Percentiles rank a stretch among this genome's conserved stretches.
Evolutionary conservation across 1,284 basidiomycete species (phyloP).

Genomic region (Cutaneotrichosporon sp.): DNA sequence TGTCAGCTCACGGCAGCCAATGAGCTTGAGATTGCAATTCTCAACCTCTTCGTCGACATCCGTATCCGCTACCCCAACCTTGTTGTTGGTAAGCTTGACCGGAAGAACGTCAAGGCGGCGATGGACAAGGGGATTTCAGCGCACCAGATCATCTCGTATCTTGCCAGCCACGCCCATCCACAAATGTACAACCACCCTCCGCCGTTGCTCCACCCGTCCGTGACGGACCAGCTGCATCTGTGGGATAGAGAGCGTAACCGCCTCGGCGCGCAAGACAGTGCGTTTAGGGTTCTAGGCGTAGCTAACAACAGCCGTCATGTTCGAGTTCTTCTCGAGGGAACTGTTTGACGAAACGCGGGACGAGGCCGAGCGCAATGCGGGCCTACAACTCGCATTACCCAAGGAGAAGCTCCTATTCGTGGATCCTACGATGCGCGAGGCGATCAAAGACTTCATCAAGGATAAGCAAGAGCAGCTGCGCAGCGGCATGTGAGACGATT

Average conservation of each 20-base stretch:
- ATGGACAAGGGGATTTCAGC: slow-evolving; percentile 93
- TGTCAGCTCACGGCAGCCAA: slow-evolving; percentile 64
- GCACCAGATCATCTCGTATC: slow-evolving; percentile 94
- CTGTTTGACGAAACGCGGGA: slow-evolving; percentile 39
- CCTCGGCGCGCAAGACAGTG: slow-evolving; percentile 78
- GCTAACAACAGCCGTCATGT: slow-evolving; percentile 31
- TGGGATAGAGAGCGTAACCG: slow-evolving; percentile 98
- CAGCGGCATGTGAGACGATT: slow-evolving; percentile 8
- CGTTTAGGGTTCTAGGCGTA: slow-evolving; percentile 5
- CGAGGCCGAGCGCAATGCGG: slow-evolving; percentile 36
- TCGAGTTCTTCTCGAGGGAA: slow-evolving; percentile 44
- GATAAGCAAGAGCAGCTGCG: slow-evolving; percentile 33
- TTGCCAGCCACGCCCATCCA: slow-evolving; percentile 89
- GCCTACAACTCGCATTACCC: slow-evolving; percentile 23
- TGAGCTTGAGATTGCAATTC: slow-evolving; percentile 89
- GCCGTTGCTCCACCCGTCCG: slow-evolving; percentile 53
- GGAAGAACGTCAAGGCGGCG: slow-evolving; percentile 91
- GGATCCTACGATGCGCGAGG: slow-evolving; percentile 36
- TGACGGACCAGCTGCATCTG: slow-evolving; percentile 94
- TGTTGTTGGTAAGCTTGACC: slow-evolving; percentile 88
- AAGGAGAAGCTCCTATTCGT: slow-evolving; percentile 37
- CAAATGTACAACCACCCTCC: slow-evolving; percentile 86
- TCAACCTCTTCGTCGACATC: slow-evolving; percentile 88
- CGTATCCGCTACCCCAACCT: slow-evolving; percentile 94
- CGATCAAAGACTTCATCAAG: slow-evolving; percentile 40